phyloP scores from a whole-genome alignment of 306 rosid species.

The Trifolium dubium region DNA sequence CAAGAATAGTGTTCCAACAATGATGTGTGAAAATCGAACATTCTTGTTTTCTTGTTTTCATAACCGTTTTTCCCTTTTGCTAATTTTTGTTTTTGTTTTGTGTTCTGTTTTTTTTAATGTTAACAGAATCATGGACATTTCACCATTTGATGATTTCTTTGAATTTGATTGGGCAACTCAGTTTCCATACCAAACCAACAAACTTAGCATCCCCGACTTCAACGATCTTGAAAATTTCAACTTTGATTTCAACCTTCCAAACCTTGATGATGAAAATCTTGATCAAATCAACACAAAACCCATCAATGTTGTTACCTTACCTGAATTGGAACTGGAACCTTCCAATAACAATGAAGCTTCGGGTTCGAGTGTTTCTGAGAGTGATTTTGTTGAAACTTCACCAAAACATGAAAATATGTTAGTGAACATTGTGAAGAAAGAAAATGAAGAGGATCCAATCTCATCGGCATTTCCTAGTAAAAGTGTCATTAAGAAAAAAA shows the following conservation, averaged over 20 bases:
- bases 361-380: neutral
- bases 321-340: neutral
- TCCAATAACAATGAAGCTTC: neutral
- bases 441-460: constrained; percentile 23
- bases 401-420: neutral
- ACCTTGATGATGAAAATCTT: constrained; percentile 34
- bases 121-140: constrained; percentile 48
- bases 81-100: neutral
- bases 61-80: neutral
- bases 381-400: neutral
- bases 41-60: neutral
- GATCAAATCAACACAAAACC: constrained; percentile 44
- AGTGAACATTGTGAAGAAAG: constrained; percentile 29
- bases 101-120: neutral
- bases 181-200: constrained; percentile 28
- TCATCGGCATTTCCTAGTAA: neutral
- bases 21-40: neutral
- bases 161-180: constrained; percentile 28
- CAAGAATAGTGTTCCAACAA: neutral
- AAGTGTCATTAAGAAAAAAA: neutral
- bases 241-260: constrained; percentile 38
- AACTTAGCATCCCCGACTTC: constrained; percentile 42
- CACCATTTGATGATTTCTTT: constrained; percentile 42
- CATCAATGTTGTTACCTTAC: neutral
- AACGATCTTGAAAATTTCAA: constrained; percentile 45